A percentile compares a stretch with the other conserved stretches of the same genome.
phyloP scores from a whole-genome alignment of 2,329 filamentous ascomycete genomes.

The Diaporthe citriasiana region DNA sequence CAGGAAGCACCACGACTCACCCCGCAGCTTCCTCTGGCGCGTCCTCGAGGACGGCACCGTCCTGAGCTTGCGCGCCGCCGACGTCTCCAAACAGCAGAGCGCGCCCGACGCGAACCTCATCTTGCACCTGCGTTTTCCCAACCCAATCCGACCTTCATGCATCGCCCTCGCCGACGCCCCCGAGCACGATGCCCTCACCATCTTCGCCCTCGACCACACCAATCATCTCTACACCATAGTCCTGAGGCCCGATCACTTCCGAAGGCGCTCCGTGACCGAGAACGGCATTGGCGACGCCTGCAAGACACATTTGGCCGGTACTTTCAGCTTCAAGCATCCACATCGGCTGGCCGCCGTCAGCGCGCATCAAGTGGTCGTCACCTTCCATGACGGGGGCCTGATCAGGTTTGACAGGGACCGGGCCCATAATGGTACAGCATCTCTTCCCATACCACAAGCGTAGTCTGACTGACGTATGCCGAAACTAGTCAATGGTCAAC shows the following conservation, averaged over 20 bases:
- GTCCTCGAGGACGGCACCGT: slow-evolving; percentile 84
- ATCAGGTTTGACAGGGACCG: slow-evolving; percentile 76
- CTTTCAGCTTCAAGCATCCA: slow-evolving; percentile 82
- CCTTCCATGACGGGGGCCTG: slow-evolving; percentile 84
- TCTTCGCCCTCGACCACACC: slow-evolving; percentile 84
- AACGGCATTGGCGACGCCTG: slow-evolving; percentile 82
- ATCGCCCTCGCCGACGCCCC: slow-evolving; percentile 85
- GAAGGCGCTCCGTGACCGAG: slow-evolving; percentile 77
- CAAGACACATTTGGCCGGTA: slow-evolving; percentile 80
- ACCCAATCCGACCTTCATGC: slow-evolving; percentile 80
- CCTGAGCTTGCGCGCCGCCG: slow-evolving; percentile 86
- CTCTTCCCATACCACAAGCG: background rate
- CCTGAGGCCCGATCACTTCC: slow-evolving; percentile 87
- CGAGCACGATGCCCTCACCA: slow-evolving; percentile 81
- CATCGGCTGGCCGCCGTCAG: slow-evolving; percentile 85
- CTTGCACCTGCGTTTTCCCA: slow-evolving; percentile 82
- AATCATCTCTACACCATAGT: slow-evolving; percentile 87
- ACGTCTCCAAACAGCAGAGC: slow-evolving; percentile 79
- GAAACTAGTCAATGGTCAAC: slow-evolving; percentile 46
- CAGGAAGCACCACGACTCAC: slow-evolving; percentile 80
- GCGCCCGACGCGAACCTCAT: slow-evolving; percentile 80
- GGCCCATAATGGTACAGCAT: slow-evolving; percentile 59
- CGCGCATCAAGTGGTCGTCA: slow-evolving; percentile 81
- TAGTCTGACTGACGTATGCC: slow-evolving; percentile 9
- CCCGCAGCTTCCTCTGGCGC: slow-evolving; percentile 92